Evolutionary conservation across 768 basidiomycete species (phyloP).

Genomic region (Kwoniella dejecticola): DNA sequence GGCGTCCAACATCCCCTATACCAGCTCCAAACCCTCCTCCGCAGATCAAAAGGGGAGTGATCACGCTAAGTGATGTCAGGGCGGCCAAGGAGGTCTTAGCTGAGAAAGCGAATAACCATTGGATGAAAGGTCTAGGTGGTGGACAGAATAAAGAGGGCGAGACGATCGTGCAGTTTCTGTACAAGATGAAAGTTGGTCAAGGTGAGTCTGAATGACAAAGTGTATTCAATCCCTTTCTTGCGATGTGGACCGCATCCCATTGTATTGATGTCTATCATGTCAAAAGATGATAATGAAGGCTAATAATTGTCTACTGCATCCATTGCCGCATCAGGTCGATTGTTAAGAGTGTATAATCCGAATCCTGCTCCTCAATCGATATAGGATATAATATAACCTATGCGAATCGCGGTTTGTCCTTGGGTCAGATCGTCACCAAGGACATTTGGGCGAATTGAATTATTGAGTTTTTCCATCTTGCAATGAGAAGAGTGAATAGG

Average conservation of each 20-base stretch:
- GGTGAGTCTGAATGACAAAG: conserved; percentile 36
- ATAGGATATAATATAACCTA: too few species aligned
- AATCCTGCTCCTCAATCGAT: conserved; percentile 1
- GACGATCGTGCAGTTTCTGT: conserved; percentile 51
- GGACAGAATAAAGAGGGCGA: conserved; percentile 52
- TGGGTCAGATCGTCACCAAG: too few species aligned
- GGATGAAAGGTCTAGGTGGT: conserved; percentile 48
- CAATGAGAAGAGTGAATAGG: too few species aligned
- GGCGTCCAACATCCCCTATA: conserved; percentile 28
- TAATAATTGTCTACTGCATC: background rate
- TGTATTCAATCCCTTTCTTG: background rate
- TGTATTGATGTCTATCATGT: background rate
- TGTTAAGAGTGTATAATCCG: conserved; percentile 46
- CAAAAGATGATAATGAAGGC: background rate
- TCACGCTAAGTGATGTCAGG: conserved; percentile 45
- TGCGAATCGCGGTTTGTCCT: too few species aligned
- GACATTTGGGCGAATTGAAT: too few species aligned
- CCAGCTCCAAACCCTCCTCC: conserved; percentile 11
- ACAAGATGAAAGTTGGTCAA: conserved; percentile 49
- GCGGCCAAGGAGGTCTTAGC: conserved; percentile 45
- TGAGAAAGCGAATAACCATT: conserved; percentile 50
- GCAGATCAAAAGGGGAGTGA: conserved; percentile 36
- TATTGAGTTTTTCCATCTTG: too few species aligned
- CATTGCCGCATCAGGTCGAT: conserved; percentile 23
- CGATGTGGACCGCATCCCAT: background rate